Base-by-base conservation (phyloP, 2,329 filamentous ascomycete species). In the Paramyrothecium sp. region DNA sequence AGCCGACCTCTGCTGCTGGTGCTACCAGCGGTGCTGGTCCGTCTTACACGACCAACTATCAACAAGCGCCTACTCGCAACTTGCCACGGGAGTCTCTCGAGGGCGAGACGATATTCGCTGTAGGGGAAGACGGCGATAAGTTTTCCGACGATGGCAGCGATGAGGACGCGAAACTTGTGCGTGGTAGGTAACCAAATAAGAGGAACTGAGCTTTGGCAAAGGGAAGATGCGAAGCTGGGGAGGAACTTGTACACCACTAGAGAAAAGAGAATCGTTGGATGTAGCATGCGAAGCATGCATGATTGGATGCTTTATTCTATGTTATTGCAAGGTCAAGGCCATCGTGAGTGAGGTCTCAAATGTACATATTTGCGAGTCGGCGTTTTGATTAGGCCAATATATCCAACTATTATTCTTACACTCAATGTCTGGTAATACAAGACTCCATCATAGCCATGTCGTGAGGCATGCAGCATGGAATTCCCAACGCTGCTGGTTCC, bases 101-200 rank as follows among this genome's bases (percentile, higher is more conserved):
- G 61, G 92, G 92, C 12, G 95, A 98, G 76, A 97, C 93, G 0
- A 96, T 98, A 60, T 98, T 98, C 67, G 94, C 94, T 1, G 91
- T 98, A 12, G 94, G 92, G 12, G 93, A 96, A 66, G 89, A 89
- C 56, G 85, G 79, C 1, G 92, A 95, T 69, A 91, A 89, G 69
- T 94, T 92, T 80, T 92, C 89, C 17, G 90, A 91, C 56, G 89
- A 91, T 56, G 89, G 88, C 20, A 72, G 73, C 17, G 78, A 78
- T 13, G 81, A 78, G 62, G 85, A 87, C 57, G 82, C 81, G 19
- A 83, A 80, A 53, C 72, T 86, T 61, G 83, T 86, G 47, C 74
- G 71, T 61, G 69, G 69, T 49, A 79, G 74, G 66, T 81, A 44
- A 44, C 38, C n/a, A 16, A 19, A 16, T 19, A 44, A 16, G 38